These are phyloP conservation scores for Penicillium fimorum DNA, from an alignment of 495 filamentous ascomycete species.

Conservation along the genomic window DNA sequence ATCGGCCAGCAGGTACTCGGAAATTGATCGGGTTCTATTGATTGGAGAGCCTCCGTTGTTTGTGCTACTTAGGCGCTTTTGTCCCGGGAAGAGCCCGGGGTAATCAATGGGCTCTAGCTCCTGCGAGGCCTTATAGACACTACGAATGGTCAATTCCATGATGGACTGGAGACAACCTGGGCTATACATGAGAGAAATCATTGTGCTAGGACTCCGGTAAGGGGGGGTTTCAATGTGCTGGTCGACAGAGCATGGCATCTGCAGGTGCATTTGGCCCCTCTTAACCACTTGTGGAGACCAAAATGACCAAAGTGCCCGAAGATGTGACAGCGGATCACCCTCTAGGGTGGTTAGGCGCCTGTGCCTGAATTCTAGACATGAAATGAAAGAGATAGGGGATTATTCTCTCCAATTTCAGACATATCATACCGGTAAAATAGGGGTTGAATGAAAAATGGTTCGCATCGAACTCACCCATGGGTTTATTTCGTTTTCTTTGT, in stretches of 20 bases:
- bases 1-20: slow-evolving; percentile 24
- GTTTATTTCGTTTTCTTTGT: background rate
- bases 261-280: slow-evolving; percentile 29
- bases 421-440: background rate
- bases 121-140: background rate
- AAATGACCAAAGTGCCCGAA: slow-evolving; percentile 25
- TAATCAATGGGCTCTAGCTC: slow-evolving; percentile 14
- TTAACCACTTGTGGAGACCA: slow-evolving; percentile 28
- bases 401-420: background rate
- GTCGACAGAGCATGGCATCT: slow-evolving; percentile 43
- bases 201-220: slow-evolving; percentile 11
- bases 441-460: slow-evolving; percentile 13
- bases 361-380: slow-evolving; percentile 27
- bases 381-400: slow-evolving; percentile 1
- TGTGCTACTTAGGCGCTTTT: slow-evolving; percentile 23
- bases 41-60: slow-evolving; percentile 21
- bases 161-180: slow-evolving; percentile 15
- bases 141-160: slow-evolving; percentile 21
- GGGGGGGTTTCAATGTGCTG: slow-evolving; percentile 31
- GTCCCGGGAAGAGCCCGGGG: slow-evolving; percentile 13
- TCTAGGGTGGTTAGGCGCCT: slow-evolving; percentile 28
- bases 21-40: slow-evolving; percentile 18
- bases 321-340: slow-evolving; percentile 45
- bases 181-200: slow-evolving; percentile 1
- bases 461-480: slow-evolving; percentile 15